Percentiles rank a stretch among this genome's conserved stretches.
phyloP scores from a whole-genome alignment of 441 rosid species.

The Dalechampia spathulata region DNA sequence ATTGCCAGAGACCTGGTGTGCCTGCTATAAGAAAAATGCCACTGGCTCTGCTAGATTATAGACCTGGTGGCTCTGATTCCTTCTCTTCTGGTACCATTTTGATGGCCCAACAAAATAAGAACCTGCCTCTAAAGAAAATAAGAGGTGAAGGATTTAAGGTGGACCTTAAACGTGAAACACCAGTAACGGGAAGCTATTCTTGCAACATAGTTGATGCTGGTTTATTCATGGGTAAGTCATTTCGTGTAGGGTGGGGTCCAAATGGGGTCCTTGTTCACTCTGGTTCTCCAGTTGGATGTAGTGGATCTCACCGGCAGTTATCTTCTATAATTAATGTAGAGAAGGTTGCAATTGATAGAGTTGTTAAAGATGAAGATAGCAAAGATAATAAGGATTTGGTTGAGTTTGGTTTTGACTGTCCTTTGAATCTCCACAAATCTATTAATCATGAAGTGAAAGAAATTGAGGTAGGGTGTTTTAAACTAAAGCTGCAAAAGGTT shows the following conservation, averaged over 20 bases:
- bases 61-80: constrained; percentile 43
- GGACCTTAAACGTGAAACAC: constrained; percentile 61
- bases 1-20: constrained; percentile 38
- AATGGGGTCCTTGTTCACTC: constrained; percentile 87
- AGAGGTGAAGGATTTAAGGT: constrained; percentile 68
- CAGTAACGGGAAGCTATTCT: constrained; percentile 62
- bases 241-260: constrained; percentile 99
- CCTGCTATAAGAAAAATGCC: constrained; percentile 59
- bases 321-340: constrained; percentile 77
- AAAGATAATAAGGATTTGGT: constrained; percentile 66
- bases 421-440: constrained; percentile 67
- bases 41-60: constrained; percentile 75
- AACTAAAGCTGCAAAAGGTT: constrained; percentile 67
- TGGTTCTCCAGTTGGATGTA: constrained; percentile 54
- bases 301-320: constrained; percentile 38
- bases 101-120: constrained; percentile 74
- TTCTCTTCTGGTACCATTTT: constrained; percentile 53
- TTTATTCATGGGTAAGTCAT: constrained; percentile 93
- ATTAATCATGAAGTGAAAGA: constrained; percentile 52
- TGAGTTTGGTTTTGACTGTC: constrained; percentile 62
- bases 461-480: constrained; percentile 59
- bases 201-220: constrained; percentile 86
- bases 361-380: constrained; percentile 59
- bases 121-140: constrained; percentile 39
- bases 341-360: constrained; percentile 83